phyloP scores from a whole-genome alignment of 2,329 filamentous ascomycete species.

The Aspergillus udagawae region DNA sequence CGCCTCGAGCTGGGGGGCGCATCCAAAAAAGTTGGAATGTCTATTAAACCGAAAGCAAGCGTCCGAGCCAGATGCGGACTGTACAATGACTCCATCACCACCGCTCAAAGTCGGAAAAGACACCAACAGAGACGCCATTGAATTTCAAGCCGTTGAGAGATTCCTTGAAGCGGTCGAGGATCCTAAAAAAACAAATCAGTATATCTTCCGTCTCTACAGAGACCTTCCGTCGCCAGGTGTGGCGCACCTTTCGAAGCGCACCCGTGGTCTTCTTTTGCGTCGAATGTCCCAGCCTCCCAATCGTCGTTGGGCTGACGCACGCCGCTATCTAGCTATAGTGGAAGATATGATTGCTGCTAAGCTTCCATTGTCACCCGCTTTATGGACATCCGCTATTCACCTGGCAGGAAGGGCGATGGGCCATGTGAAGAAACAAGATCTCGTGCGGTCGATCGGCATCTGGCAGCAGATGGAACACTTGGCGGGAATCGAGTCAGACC shows the following conservation, averaged over 20 bases:
- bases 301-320: constrained; percentile 54
- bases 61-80: background rate
- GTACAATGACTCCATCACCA: constrained; percentile 16
- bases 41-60: background rate
- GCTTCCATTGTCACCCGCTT: constrained; percentile 60
- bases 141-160: constrained; percentile 33
- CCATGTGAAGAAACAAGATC: constrained; percentile 53
- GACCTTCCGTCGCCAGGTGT: constrained; percentile 52
- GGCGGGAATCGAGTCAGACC: constrained; percentile 60
- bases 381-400: constrained; percentile 83
- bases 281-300: constrained; percentile 57
- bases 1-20: background rate
- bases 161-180: constrained; percentile 43
- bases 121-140: constrained; percentile 26
- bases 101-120: constrained; percentile 22
- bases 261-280: constrained; percentile 63
- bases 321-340: constrained; percentile 74
- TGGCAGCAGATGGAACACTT: constrained; percentile 88
- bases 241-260: constrained; percentile 44
- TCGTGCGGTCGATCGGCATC: constrained; percentile 66
- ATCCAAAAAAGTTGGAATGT: background rate
- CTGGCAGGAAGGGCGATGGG: constrained; percentile 71
- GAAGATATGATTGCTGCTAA: constrained; percentile 76
- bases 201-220: constrained; percentile 52
- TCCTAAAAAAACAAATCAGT: constrained; percentile 43